Evolutionary conservation across 2,329 filamentous ascomycete genomes (phyloP).

Genomic region (Dothiorella sarmentorum): DNA sequence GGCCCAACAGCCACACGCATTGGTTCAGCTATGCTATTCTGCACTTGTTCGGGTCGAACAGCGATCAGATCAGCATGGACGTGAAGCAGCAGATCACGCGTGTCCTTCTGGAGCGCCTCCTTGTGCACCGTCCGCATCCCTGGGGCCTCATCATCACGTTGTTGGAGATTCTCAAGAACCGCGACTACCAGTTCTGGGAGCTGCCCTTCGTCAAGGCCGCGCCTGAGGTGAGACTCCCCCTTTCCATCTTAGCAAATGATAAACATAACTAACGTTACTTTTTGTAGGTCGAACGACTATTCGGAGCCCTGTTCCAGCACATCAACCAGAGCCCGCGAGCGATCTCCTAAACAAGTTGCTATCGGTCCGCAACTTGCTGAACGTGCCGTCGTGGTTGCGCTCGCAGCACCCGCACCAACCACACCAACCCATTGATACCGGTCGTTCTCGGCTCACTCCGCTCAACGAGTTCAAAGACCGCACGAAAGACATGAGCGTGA

Average conservation of each 20-base stretch:
- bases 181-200: conserved; percentile 87
- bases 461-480: not conserved
- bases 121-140: conserved; percentile 87
- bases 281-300: conserved; percentile 44
- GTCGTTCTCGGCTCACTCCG: not conserved
- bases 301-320: conserved; percentile 45
- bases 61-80: conserved; percentile 67
- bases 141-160: conserved; percentile 91
- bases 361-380: not conserved
- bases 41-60: conserved; percentile 65
- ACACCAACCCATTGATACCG: not conserved
- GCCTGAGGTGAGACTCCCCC: conserved; percentile 65
- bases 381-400: not conserved
- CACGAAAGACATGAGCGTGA: not conserved
- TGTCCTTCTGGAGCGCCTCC: conserved; percentile 80
- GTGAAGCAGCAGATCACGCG: conserved; percentile 89
- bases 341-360: conserved; percentile 7
- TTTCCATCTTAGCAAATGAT: conserved; percentile 13
- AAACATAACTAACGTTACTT: conserved; percentile 19
- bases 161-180: conserved; percentile 86
- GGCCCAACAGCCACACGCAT: conserved; percentile 82
- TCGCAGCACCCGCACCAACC: not conserved
- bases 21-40: conserved; percentile 88
- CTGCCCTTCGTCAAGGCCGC: conserved; percentile 86
- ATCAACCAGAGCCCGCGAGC: conserved; percentile 45